Evolutionary conservation across 768 basidiomycete species (phyloP).

Genomic region (Trametes cinnabarina): DNA sequence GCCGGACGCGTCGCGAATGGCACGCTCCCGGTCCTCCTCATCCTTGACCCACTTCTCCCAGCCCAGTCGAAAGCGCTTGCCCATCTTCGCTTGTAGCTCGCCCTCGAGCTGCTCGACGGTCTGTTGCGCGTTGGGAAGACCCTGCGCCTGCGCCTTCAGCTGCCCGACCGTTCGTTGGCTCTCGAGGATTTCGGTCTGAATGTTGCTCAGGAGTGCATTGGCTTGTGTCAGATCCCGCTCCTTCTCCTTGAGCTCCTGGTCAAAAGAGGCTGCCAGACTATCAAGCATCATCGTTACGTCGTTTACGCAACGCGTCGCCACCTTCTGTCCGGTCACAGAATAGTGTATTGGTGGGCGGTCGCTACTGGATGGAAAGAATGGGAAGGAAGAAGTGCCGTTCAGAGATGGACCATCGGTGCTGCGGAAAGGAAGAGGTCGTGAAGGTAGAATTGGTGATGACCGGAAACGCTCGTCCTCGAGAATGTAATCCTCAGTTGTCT

Average conservation of each 20-base stretch:
- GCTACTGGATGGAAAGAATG: constrained; percentile 11
- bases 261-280: constrained; percentile 84
- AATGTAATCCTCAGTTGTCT: constrained; percentile 98
- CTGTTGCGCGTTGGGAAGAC: constrained; percentile 58
- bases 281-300: constrained; percentile 87
- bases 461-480: constrained; percentile 97
- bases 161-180: constrained; percentile 72
- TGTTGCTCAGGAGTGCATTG: constrained; percentile 78
- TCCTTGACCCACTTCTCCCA: constrained; percentile 93
- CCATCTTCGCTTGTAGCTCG: constrained; percentile 74
- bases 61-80: constrained; percentile 74
- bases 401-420: constrained; percentile 47
- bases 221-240: constrained; percentile 91
- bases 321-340: constrained; percentile 81
- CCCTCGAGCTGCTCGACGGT: constrained; percentile 60
- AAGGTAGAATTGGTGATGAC: constrained; percentile 79
- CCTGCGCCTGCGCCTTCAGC: constrained; percentile 68
- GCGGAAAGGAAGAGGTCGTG: constrained; percentile 61
- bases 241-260: constrained; percentile 87
- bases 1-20: constrained; percentile 59
- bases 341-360: constrained; percentile 78
- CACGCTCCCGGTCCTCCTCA: constrained; percentile 75
- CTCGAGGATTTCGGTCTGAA: constrained; percentile 87
- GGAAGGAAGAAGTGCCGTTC: constrained; percentile 35
- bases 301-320: constrained; percentile 79